Conservation (phyloP, 352 stramenopile genomes). For the Saprolegnia parasitica region DNA sequence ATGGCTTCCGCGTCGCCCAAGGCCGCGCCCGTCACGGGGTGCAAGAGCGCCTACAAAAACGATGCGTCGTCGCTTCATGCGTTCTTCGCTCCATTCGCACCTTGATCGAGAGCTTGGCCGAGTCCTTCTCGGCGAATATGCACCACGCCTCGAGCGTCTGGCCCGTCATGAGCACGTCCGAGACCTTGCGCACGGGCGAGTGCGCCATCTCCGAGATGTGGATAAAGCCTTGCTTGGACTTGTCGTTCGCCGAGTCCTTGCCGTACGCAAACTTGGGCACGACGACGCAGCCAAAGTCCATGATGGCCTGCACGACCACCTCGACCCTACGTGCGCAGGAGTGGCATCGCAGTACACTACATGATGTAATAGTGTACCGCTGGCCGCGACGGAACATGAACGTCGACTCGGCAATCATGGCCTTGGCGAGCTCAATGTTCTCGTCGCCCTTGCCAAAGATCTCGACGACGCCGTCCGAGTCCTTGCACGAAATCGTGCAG, state of each 20-base stretch:
- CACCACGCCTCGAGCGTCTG: slow-evolving; percentile 78
- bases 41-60: slow-evolving; percentile 11
- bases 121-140: slow-evolving; percentile 60
- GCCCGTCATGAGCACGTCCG: slow-evolving; percentile 50
- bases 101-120: slow-evolving; percentile 81
- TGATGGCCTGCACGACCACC: slow-evolving; percentile 90
- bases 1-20: slow-evolving; percentile 20
- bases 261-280: slow-evolving; percentile 38
- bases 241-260: slow-evolving; percentile 59
- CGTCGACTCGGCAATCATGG: slow-evolving; percentile 55
- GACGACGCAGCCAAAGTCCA: slow-evolving; percentile 95
- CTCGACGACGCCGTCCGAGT: slow-evolving; percentile 77
- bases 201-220: slow-evolving; percentile 92
- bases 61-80: too few relatives aligned
- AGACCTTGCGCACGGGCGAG: slow-evolving; percentile 60
- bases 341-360: not conserved
- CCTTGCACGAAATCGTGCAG: slow-evolving; percentile 71
- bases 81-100: slow-evolving; percentile 28
- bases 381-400: slow-evolving; percentile 19
- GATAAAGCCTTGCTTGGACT: slow-evolving; percentile 87
- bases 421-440: slow-evolving; percentile 69
- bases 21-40: slow-evolving; percentile 12
- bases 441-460: slow-evolving; percentile 80
- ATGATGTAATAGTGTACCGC: slow-evolving; percentile 21
- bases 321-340: slow-evolving; percentile 79